A percentile compares a stretch with the other conserved stretches of the same genome.
These are phyloP conservation scores for Vigna trinervia DNA, from an alignment of 306 rosid species.

Conservation along the genomic window DNA sequence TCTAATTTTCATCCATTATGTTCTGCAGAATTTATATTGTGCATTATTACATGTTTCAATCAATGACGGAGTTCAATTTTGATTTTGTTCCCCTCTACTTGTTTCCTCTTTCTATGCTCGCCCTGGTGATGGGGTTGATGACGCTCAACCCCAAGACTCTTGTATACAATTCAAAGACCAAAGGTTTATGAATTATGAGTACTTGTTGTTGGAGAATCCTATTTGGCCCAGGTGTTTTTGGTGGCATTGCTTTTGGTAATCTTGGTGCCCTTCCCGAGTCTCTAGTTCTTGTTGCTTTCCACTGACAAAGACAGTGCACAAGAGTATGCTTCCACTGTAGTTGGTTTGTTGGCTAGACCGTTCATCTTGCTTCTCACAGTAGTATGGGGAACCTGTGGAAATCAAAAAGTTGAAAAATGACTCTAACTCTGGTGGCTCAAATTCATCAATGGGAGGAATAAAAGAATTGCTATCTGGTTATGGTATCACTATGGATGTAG, in stretches of 20 bases:
- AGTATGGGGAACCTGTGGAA: background rate
- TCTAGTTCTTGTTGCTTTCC: constrained; percentile 29
- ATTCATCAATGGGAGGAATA: constrained; percentile 1
- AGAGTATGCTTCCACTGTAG: constrained; percentile 42
- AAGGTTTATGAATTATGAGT: background rate
- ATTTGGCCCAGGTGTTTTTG: background rate
- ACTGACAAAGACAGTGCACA: constrained; percentile 38
- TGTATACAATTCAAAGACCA: background rate
- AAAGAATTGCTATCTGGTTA: constrained; percentile 32
- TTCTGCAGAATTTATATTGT: background rate
- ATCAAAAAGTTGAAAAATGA: constrained; percentile 3
- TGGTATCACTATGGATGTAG: constrained; percentile 47
- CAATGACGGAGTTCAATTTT: background rate
- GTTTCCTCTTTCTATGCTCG: background rate
- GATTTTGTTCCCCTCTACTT: background rate
- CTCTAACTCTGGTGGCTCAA: background rate
- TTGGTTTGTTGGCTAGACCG: constrained; percentile 46
- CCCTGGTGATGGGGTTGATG: background rate
- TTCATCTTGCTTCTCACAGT: constrained; percentile 43
- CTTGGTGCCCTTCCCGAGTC: background rate
- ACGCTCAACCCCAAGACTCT: background rate
- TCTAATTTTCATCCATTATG: constrained; percentile 1
- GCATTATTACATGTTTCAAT: background rate
- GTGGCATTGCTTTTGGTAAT: background rate
- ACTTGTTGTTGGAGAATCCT: background rate